Evolutionary conservation across 306 rosid genomes (phyloP).

Genomic region (Cicer chorassanicum): DNA sequence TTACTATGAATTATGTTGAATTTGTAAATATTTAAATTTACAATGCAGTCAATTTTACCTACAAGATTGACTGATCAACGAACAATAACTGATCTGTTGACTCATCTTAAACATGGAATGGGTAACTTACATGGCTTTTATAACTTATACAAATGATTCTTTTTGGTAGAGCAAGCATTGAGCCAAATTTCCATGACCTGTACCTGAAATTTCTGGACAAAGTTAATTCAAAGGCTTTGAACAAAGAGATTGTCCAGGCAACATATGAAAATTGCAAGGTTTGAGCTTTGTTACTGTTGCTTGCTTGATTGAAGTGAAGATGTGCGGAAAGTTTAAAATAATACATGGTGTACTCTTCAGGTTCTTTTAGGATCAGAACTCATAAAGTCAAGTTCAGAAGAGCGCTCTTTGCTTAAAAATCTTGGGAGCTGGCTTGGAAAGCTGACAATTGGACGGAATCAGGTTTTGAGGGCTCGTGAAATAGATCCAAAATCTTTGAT

Average conservation of each 20-base stretch:
- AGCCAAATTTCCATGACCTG: conserved; percentile 94
- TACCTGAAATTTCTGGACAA: conserved; percentile 92
- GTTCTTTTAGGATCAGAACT: conserved; percentile 97
- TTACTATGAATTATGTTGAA: neutral
- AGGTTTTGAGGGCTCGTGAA: conserved; percentile 94
- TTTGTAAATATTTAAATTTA: neutral
- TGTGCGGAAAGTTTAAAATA: neutral
- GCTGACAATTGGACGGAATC: conserved; percentile 94
- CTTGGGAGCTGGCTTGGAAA: conserved; percentile 99
- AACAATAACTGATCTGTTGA: conserved; percentile 4
- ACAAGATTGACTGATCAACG: conserved; percentile 4
- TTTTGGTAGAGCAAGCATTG: conserved; percentile 90
- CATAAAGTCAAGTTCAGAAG: conserved; percentile 97
- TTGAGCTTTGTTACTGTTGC: conserved; percentile 27
- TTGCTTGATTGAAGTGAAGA: conserved; percentile 32
- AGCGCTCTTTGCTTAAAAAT: conserved; percentile 94
- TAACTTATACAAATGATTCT: neutral
- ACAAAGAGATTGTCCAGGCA: conserved; percentile 87
- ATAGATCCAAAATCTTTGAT: conserved; percentile 97
- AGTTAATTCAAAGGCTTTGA: conserved; percentile 80
- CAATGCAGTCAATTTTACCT: neutral
- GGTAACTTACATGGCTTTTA: conserved; percentile 5
- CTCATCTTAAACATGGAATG: conserved; percentile 11
- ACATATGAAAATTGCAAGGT: conserved; percentile 99
- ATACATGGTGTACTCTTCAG: conserved; percentile 51